Evolutionary conservation across 352 stramenopile species (phyloP).

Genomic region (Globisporangium lucens): DNA sequence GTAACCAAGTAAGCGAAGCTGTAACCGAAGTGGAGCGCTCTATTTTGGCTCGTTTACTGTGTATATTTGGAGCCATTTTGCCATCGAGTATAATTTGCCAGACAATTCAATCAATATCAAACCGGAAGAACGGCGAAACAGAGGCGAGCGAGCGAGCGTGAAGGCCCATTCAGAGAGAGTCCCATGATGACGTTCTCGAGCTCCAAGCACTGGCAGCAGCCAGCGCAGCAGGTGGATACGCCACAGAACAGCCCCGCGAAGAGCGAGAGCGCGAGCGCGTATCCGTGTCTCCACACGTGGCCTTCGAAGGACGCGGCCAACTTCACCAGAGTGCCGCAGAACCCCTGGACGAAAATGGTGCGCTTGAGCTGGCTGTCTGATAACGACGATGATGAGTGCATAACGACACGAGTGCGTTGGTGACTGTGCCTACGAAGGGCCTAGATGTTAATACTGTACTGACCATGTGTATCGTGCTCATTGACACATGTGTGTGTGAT

Average conservation of each 20-base stretch:
- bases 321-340: conserved; percentile 33
- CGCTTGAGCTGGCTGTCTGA: not conserved
- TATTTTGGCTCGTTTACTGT: not conserved
- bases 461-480: not conserved
- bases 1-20: not conserved
- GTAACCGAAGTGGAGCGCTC: not conserved
- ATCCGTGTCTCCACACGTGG: conserved; percentile 24
- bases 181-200: conserved; percentile 24
- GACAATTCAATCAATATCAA: not conserved
- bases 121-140: not conserved
- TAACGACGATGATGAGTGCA: not conserved
- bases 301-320: conserved; percentile 34
- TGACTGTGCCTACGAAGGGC: not conserved
- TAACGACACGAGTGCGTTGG: not conserved
- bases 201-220: conserved; percentile 15
- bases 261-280: not conserved
- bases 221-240: conserved; percentile 1
- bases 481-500: not conserved
- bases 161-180: not conserved
- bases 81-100: not conserved
- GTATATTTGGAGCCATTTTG: not conserved
- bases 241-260: conserved; percentile 14
- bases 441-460: not conserved
- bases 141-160: not conserved
- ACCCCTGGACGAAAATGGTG: conserved; percentile 41